Evolutionary conservation across 1,284 basidiomycete genomes (phyloP).

Genomic region (Cryptococcus neoformans): DNA sequence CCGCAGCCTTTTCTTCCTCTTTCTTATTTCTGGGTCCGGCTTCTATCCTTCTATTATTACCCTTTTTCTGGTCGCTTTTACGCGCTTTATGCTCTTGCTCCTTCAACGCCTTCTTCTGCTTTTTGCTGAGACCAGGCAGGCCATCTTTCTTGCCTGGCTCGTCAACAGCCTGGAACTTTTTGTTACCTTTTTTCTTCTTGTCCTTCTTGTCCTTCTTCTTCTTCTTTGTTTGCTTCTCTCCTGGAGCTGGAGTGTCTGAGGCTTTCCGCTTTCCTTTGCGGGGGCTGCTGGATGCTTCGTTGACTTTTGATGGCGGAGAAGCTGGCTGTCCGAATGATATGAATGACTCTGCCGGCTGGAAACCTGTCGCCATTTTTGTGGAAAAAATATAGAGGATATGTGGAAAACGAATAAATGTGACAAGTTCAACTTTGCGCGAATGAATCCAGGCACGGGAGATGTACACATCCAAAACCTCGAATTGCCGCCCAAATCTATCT

Average conservation of each 20-base stretch:
- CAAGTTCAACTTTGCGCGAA: neutral
- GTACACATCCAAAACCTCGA: too few relatives aligned
- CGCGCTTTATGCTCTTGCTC: conserved; percentile 28
- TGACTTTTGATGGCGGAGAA: conserved; percentile 2
- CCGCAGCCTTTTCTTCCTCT: conserved; percentile 59
- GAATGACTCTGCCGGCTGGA: conserved; percentile 1
- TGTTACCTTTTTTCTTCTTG: conserved; percentile 29
- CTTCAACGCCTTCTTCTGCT: conserved; percentile 9
- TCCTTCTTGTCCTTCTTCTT: conserved; percentile 18
- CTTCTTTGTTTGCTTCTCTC: conserved; percentile 13
- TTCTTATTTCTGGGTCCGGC: conserved; percentile 58
- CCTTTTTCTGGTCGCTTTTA: conserved; percentile 18
- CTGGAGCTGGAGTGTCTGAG: neutral
- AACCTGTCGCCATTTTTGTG: conserved; percentile 4
- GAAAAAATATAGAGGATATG: neutral
- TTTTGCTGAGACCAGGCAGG: conserved; percentile 23
- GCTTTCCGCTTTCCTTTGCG: conserved; percentile 14
- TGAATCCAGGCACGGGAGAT: too few relatives aligned
- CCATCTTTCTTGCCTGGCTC: neutral
- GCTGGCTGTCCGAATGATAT: conserved; percentile 55
- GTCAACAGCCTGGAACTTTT: neutral
- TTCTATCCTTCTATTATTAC: conserved; percentile 34
- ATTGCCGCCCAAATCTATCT: too few relatives aligned
- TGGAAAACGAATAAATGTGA: neutral
- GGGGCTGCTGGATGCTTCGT: conserved; percentile 4